A percentile compares a stretch with the other conserved stretches of the same genome.
phyloP scores from a whole-genome alignment of 768 basidiomycete species.

The Trametes villosa region DNA sequence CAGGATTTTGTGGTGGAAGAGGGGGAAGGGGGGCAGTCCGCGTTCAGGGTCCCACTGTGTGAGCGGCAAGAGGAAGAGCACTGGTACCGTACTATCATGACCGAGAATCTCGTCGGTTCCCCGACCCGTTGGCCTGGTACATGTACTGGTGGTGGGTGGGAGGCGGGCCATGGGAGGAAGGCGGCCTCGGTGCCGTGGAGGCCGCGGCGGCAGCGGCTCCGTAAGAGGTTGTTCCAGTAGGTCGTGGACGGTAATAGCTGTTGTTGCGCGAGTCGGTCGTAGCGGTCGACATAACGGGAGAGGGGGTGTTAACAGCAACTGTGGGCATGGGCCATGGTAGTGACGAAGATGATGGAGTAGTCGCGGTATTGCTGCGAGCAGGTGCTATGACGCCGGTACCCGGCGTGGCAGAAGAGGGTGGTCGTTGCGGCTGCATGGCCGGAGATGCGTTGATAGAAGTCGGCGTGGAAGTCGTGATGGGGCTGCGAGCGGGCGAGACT shows the following conservation, averaged over 20 bases:
- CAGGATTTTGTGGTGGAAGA: not conserved
- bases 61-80: not conserved
- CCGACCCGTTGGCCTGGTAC: conserved; percentile 26
- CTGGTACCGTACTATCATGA: not conserved
- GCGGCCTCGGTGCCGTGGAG: conserved; percentile 7
- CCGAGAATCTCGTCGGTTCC: conserved; percentile 11
- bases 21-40: no score
- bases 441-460: conserved; percentile 48
- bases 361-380: conserved; percentile 22
- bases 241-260: conserved; percentile 61
- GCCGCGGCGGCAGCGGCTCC: conserved; percentile 24
- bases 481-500: conserved; percentile 39
- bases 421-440: conserved; percentile 51
- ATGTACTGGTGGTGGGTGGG: conserved; percentile 31
- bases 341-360: conserved; percentile 27
- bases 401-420: conserved; percentile 28
- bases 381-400: conserved; percentile 15
- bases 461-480: conserved; percentile 46
- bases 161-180: conserved; percentile 23
- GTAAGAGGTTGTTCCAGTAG: conserved; percentile 31
- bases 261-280: conserved; percentile 42
- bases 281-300: conserved; percentile 55
- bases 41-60: no score
- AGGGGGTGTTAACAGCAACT: conserved; percentile 60
- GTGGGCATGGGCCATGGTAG: conserved; percentile 78